Percentiles rank a stretch among this genome's conserved stretches.
phyloP scores from a whole-genome alignment of 495 filamentous ascomycete genomes.

The Tuber magnatum region DNA sequence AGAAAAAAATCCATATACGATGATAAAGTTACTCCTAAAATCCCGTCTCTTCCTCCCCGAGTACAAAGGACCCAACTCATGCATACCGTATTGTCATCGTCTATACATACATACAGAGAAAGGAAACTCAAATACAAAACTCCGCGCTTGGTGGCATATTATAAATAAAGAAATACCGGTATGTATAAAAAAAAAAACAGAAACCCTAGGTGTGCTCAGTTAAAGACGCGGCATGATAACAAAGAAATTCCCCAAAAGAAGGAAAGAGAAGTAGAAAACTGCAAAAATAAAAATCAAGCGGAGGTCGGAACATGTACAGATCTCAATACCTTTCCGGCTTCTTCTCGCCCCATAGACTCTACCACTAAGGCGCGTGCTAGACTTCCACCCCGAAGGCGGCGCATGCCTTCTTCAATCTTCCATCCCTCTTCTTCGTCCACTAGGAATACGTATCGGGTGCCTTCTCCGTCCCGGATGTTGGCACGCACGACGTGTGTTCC shows the following conservation, averaged over 20 bases:
- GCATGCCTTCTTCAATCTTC: slow-evolving; percentile 81
- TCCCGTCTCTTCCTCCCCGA: slow-evolving; percentile 3
- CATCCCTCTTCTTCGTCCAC: slow-evolving; percentile 76
- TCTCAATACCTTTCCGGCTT: slow-evolving; percentile 35
- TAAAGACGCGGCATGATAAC: slow-evolving; percentile 1
- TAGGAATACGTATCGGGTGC: slow-evolving; percentile 75
- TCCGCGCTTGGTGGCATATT: slow-evolving; percentile 19
- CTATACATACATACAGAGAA: background rate
- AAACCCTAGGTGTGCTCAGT: slow-evolving; percentile 11
- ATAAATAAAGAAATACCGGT: background rate
- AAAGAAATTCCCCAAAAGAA: slow-evolving; percentile 12
- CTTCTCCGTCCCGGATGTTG: slow-evolving; percentile 73
- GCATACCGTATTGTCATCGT: background rate
- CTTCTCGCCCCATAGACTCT: slow-evolving; percentile 42
- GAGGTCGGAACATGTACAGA: slow-evolving; percentile 24
- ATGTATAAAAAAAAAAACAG: slow-evolving; percentile 4
- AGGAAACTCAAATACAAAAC: slow-evolving; percentile 13
- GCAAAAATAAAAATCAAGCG: slow-evolving; percentile 9
- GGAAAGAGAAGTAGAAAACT: background rate
- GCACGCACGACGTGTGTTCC: slow-evolving; percentile 71
- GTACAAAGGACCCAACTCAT: background rate
- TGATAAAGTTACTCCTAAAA: background rate
- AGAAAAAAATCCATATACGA: background rate
- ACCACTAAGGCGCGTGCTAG: slow-evolving; percentile 41
- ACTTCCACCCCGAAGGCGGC: slow-evolving; percentile 61